Evolutionary conservation across 2,329 filamentous ascomycete genomes (phyloP), one percentile per base, ranked within the genome.

Genomic region (Penicillium sp.): DNA sequence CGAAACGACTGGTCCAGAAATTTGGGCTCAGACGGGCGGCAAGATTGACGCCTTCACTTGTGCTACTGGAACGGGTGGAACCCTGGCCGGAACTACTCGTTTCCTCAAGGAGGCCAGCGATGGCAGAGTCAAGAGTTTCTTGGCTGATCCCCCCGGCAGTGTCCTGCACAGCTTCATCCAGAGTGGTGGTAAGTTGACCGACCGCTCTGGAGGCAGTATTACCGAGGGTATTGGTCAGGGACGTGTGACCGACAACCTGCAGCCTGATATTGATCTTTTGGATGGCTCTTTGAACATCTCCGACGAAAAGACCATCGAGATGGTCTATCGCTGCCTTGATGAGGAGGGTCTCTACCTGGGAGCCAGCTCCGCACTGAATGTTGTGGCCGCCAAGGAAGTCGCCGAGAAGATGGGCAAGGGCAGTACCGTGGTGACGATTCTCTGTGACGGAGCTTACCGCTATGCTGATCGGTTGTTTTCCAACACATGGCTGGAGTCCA

Each of bases 201-300:
- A 96, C 65, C 80, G 93, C 43, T 75, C 76, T 3, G 93, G 93
- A 8, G 84, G 86, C 46, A 93, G 86, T 64, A 97, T 98, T 72
- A 98, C 93, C 3, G 93, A 98, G 73, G 93, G 93, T 25, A 98
- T 98, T 62, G 93, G 93, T 18, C 93, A 97, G 74, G 93, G 93
- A 34, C 86, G 93, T 45, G 81, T 98, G 44, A 98, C 93, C n/a
- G 88, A 95, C 65, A 98, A 98, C 71, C 74, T 98, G 55, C 76
- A 82, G 70, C 87, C 86, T 4, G 93, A 98, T 63, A 79, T 98
- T 49, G 85, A 79, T 51, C 76, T 95, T 39, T 64, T 97, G 12
- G 93, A 97, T 71, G 90, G 85, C 49, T 88, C 89, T 33, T 64
- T 98, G 61, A 78, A 84, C 66, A 89, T 98, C 58, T 79, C 82